Percentiles rank a stretch among this genome's conserved stretches.
Evolutionary conservation across 179 eudicot genomes (phyloP).

Genomic region (Beta macrorhiza): DNA sequence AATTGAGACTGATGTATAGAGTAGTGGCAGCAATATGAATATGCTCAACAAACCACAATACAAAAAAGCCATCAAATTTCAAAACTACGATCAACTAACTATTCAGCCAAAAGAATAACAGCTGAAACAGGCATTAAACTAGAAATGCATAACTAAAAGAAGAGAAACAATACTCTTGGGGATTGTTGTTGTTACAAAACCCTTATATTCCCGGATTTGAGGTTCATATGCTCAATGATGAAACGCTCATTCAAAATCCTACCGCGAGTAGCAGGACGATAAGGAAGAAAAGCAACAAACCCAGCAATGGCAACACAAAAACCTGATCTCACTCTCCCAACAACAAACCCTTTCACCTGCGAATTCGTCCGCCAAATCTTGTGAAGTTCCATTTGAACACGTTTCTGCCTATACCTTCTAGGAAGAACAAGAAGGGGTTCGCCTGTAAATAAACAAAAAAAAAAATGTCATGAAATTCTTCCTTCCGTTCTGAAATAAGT

Average conservation of each 20-base stretch:
- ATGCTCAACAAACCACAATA: too few relatives aligned
- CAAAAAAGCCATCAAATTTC: too few relatives aligned
- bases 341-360: slow-evolving; percentile 13
- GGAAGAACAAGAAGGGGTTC: slow-evolving; percentile 17
- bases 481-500: too few relatives aligned
- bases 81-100: too few relatives aligned
- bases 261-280: not conserved
- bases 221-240: not conserved
- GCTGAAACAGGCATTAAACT: not conserved
- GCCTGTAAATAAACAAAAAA: not conserved
- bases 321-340: not conserved
- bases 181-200: not conserved
- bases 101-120: too few relatives aligned
- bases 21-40: too few relatives aligned
- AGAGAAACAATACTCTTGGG: not conserved
- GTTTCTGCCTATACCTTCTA: slow-evolving; percentile 5
- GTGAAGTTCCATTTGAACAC: not conserved
- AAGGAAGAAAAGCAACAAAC: slow-evolving; percentile 12
- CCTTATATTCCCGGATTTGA: not conserved
- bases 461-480: too few relatives aligned
- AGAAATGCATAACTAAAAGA: not conserved
- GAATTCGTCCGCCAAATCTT: not conserved
- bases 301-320: slow-evolving; percentile 7
- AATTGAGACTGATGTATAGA: too few relatives aligned
- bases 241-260: not conserved